These are phyloP conservation scores for Fragaria vesca DNA, from an alignment of 306 rosid genomes.

Conservation along the genomic window DNA sequence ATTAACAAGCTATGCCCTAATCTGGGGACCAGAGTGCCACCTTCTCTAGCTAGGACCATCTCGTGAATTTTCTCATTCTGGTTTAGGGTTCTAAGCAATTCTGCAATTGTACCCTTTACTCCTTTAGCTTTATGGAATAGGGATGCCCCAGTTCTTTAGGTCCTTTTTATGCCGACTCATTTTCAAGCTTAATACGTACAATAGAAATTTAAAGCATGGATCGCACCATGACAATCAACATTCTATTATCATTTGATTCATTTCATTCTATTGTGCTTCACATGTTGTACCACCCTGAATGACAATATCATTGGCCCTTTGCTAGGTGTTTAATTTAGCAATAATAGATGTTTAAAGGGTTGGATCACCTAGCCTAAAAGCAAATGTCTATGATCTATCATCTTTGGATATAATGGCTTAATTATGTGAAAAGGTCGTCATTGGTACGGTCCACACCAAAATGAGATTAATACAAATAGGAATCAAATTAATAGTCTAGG, in stretches of 20 bases:
- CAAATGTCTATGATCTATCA: not conserved
- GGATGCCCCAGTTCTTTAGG: not conserved
- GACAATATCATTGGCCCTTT: not conserved
- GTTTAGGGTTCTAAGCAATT: not conserved
- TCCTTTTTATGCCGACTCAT: not conserved
- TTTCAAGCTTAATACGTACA: not conserved
- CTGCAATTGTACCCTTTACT: not conserved
- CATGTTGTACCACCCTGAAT: not conserved
- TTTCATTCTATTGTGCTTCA: not conserved
- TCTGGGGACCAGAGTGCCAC: not conserved
- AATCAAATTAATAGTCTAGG: not conserved
- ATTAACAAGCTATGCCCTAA: not conserved
- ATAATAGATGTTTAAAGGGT: not conserved
- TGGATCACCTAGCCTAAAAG: not conserved
- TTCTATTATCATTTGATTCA: not conserved
- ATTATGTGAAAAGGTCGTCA: not conserved
- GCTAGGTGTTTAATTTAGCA: not conserved
- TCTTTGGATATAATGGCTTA: not conserved
- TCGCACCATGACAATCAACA: not conserved
- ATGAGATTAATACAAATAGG: not conserved
- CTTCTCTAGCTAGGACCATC: conserved; percentile 8
- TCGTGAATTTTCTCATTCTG: not conserved
- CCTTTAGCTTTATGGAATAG: not conserved
- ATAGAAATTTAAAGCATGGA: not conserved
- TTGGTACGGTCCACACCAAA: not conserved